Evolutionary conservation across 257 asterid species (phyloP), one percentile per base, ranked within the genome.

Genomic region (Petunia axillaris): DNA sequence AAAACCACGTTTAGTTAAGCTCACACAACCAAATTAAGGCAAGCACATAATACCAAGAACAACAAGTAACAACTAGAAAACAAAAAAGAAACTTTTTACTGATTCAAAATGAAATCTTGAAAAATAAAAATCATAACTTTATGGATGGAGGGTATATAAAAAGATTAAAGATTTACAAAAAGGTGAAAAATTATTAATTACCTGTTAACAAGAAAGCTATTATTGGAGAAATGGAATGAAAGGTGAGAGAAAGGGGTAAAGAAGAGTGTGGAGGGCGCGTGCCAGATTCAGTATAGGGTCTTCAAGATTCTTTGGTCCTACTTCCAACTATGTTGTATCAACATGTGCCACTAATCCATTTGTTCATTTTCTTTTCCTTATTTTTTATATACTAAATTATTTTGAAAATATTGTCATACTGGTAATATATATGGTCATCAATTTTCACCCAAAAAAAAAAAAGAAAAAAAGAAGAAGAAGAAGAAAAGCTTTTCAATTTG

Each of bases 231-330:
- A 52, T 62, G 73, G 57, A 8, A 54, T 35, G 57, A 37, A 6
- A 35, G 25, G 54, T 57, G 38, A n/a, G 48, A 25, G 48, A 65
- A 44, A 60, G 78, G 81, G 55, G 16, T 54, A 59, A 15, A 52
- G 59, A 76, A 88, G 86, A 88, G 90, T 90, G 93, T 90, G 91
- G 91, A 14, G 78, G 84, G 85, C 87, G 84, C 82, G 89, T 89
- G 91, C 82, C 87, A 41, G 62, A 73, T 73, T 73, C 77, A 48
- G 16, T 4, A 57, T 43, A n/a, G 57, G 76, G 0, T 8, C n/a
- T 43, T 68, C n/a, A 46, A 71, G 62, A 73, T 73, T 73, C 77
- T 71, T 71, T 11, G 4, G 25, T 41, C 59, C 5, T 46, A 25
- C 25, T 4, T 41, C 36, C 25, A 57, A 41, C 67, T 62, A 35